Evolutionary conservation across 1,284 basidiomycete species (phyloP).

Genomic region (Earliella scabrosa): DNA sequence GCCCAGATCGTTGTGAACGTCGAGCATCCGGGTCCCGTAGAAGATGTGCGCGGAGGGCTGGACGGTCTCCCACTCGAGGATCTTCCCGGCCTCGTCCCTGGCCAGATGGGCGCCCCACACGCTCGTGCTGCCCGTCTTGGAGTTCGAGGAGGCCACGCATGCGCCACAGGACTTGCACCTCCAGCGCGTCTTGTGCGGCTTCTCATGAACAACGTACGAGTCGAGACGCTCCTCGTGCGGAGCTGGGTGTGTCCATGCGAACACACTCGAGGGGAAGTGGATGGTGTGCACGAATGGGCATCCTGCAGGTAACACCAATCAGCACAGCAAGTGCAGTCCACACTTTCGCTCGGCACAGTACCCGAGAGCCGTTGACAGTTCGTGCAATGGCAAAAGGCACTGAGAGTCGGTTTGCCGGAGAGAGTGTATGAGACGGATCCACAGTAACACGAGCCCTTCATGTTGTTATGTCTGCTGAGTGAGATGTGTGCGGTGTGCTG

Average conservation of each 20-base stretch:
- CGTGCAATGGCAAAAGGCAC: constrained; percentile 69
- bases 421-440: constrained; percentile 49
- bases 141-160: constrained; percentile 53
- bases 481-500: too few species aligned
- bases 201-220: constrained; percentile 46
- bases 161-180: constrained; percentile 64
- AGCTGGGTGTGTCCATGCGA: constrained; percentile 55
- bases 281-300: constrained; percentile 65
- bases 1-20: constrained; percentile 53
- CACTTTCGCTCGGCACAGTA: too few species aligned
- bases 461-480: too few species aligned
- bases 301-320: constrained; percentile 39
- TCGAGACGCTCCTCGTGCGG: constrained; percentile 44
- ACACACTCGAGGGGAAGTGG: constrained; percentile 52
- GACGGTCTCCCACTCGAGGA: constrained; percentile 52
- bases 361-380: constrained; percentile 61
- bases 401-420: constrained; percentile 49
- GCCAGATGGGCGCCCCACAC: constrained; percentile 60
- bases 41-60: constrained; percentile 67
- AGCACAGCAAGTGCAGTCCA: background rate
- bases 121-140: constrained; percentile 48
- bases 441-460: constrained; percentile 53
- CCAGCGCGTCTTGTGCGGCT: constrained; percentile 60
- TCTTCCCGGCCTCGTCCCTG: constrained; percentile 50
- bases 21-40: constrained; percentile 63